A percentile compares a stretch with the other conserved stretches of the same genome.
These are phyloP conservation scores for Bremia lactucae DNA, from an alignment of 352 stramenopile genomes.

Conservation along the genomic window DNA sequence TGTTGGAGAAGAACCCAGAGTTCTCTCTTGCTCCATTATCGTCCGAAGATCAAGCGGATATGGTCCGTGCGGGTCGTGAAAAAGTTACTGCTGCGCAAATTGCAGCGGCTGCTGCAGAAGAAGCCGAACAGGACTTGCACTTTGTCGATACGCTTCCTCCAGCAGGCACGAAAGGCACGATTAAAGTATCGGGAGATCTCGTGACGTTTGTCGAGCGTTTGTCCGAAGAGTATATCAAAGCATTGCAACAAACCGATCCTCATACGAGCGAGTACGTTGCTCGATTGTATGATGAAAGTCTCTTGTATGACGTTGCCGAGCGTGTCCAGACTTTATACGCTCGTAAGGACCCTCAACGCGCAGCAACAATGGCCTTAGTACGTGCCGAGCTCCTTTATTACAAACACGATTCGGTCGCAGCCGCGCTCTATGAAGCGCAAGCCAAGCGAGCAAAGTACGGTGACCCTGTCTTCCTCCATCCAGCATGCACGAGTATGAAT, in stretches of 20 bases:
- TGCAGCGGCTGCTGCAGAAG: conserved; percentile 23
- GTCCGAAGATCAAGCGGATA: conserved; percentile 80
- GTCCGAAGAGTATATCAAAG: conserved; percentile 97
- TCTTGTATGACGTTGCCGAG: conserved; percentile 82
- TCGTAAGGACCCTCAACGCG: conserved; percentile 63
- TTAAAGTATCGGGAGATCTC: conserved; percentile 86
- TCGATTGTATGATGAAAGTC: conserved; percentile 88
- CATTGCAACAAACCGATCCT: conserved; percentile 92
- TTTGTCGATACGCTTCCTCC: conserved; percentile 65
- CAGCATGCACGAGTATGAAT: conserved; percentile 61
- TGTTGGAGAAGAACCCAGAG: conserved; percentile 77
- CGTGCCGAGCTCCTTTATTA: conserved; percentile 95
- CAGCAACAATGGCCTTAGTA: conserved; percentile 86
- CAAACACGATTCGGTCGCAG: conserved; percentile 91
- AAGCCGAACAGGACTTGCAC: conserved; percentile 84
- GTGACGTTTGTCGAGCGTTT: conserved; percentile 87
- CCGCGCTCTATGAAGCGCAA: conserved; percentile 61
- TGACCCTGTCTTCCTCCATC: conserved; percentile 79
- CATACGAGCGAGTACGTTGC: conserved; percentile 93
- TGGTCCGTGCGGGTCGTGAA: conserved; percentile 58
- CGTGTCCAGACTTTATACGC: conserved; percentile 88
- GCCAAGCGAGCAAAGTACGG: conserved; percentile 79
- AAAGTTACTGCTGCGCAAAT: conserved; percentile 59
- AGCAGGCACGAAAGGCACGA: conserved; percentile 59
- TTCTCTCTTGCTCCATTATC: conserved; percentile 61